Evolutionary conservation across 352 stramenopile genomes (phyloP).

Genomic region (Achlya hypogyna): DNA sequence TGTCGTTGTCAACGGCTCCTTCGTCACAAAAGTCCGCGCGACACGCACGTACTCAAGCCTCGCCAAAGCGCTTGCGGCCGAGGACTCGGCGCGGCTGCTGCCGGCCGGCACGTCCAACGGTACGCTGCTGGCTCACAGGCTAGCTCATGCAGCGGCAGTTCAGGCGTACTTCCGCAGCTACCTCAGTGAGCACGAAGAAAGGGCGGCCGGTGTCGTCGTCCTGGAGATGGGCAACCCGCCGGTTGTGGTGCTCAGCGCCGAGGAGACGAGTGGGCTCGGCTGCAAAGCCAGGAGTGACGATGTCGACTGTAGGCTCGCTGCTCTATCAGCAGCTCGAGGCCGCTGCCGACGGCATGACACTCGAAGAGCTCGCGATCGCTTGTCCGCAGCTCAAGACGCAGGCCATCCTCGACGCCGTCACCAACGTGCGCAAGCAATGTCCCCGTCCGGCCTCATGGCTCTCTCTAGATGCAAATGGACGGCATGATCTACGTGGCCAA

Average conservation of each 20-base stretch:
- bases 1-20: conserved; percentile 8
- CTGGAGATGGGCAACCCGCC: not conserved
- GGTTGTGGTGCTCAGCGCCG: not conserved
- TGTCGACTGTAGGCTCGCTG: not conserved
- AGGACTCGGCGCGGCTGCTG: not conserved
- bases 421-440: not conserved
- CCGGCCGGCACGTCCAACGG: not conserved
- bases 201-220: conserved; percentile 1
- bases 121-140: not conserved
- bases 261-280: not conserved
- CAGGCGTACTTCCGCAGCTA: not conserved
- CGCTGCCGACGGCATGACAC: not conserved
- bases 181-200: conserved; percentile 1
- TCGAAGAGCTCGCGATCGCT: conserved; percentile 7
- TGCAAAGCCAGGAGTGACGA: not conserved
- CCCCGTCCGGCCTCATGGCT: not conserved
- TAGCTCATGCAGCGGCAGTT: not conserved
- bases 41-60: conserved; percentile 3
- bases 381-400: not conserved
- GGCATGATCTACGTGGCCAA: conserved; percentile 10
- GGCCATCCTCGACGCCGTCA: not conserved
- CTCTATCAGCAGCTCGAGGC: conserved; percentile 10
- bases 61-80: not conserved
- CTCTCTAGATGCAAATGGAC: conserved; percentile 13
- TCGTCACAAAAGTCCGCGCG: not conserved